Evolutionary conservation across 1,284 basidiomycete genomes (phyloP).

Genomic region (Cutaneotrichosporon spelunceum): DNA sequence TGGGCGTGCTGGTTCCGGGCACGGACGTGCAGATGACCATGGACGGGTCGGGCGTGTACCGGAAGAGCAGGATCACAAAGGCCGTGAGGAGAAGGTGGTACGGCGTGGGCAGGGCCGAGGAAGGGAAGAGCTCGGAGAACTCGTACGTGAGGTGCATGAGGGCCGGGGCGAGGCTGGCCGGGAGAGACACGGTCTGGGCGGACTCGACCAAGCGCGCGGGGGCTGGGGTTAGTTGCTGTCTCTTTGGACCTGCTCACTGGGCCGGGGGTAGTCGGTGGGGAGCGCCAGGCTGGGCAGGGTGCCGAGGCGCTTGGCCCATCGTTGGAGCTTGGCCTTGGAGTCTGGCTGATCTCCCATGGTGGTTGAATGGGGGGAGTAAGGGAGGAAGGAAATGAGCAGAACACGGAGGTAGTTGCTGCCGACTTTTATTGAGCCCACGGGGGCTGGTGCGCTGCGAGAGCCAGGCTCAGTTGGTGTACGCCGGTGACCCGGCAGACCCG

Average conservation of each 20-base stretch:
- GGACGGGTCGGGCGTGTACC: conserved; percentile 95
- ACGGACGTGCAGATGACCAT: conserved; percentile 87
- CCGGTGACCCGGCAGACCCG: no score
- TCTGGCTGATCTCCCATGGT: conserved; percentile 1
- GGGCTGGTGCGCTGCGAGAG: neutral
- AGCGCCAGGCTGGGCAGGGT: conserved; percentile 81
- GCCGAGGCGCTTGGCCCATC: conserved; percentile 54
- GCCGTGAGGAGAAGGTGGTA: conserved; percentile 90
- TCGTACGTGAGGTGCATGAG: conserved; percentile 63
- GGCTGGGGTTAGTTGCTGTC: conserved; percentile 46
- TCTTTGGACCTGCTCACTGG: conserved; percentile 47
- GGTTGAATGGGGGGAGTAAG: neutral
- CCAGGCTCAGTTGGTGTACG: no score
- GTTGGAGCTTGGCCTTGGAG: conserved; percentile 34
- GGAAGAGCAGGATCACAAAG: conserved; percentile 84
- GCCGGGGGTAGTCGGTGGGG: conserved; percentile 93
- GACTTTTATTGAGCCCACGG: neutral
- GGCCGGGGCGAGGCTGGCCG: conserved; percentile 50
- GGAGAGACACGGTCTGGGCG: conserved; percentile 63
- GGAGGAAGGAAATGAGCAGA: neutral
- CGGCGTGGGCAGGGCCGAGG: conserved; percentile 64
- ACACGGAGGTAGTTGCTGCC: neutral
- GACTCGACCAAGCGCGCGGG: conserved; percentile 74
- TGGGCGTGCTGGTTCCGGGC: conserved; percentile 69
- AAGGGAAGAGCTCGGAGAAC: conserved; percentile 56